Evolutionary conservation across 2,329 filamentous ascomycete genomes (phyloP).

Genomic region (Capronia epimyces): DNA sequence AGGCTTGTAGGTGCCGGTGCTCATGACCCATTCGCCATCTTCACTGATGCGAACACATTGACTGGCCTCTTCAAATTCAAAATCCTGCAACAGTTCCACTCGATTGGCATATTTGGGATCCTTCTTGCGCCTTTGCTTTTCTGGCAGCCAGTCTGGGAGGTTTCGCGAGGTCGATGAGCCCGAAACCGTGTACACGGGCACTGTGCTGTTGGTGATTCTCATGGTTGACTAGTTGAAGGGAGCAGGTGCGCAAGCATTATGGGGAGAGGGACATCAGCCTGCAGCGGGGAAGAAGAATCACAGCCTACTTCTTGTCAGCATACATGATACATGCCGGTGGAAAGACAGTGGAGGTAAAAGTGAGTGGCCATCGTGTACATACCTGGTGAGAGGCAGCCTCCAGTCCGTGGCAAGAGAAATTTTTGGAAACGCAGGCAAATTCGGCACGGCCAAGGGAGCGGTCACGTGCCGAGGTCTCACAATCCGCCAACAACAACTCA

Average conservation of each 20-base stretch:
- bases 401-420: conserved; percentile 1
- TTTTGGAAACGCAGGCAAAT: conserved; percentile 6
- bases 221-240: conserved; percentile 30
- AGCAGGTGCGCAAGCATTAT: neutral
- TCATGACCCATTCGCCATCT: conserved; percentile 97
- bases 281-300: neutral
- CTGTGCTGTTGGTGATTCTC: conserved; percentile 61
- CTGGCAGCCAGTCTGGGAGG: conserved; percentile 90
- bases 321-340: neutral
- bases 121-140: conserved; percentile 84
- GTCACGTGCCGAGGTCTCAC: neutral
- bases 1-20: conserved; percentile 70
- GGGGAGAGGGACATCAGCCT: neutral
- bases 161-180: conserved; percentile 82
- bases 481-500: neutral
- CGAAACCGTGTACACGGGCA: conserved; percentile 91
- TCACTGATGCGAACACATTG: conserved; percentile 84
- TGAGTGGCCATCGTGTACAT: conserved; percentile 1
- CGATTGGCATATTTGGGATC: conserved; percentile 90
- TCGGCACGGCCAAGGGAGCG: neutral
- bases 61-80: conserved; percentile 95
- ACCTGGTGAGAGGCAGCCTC: conserved; percentile 4
- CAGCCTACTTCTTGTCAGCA: neutral
- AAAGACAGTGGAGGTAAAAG: neutral
- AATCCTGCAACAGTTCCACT: conserved; percentile 92